Percentiles rank a stretch among this genome's conserved stretches.
These are phyloP conservation scores for Gloeostereum incarnatum DNA, from an alignment of 768 basidiomycete species.

Conservation along the genomic window DNA sequence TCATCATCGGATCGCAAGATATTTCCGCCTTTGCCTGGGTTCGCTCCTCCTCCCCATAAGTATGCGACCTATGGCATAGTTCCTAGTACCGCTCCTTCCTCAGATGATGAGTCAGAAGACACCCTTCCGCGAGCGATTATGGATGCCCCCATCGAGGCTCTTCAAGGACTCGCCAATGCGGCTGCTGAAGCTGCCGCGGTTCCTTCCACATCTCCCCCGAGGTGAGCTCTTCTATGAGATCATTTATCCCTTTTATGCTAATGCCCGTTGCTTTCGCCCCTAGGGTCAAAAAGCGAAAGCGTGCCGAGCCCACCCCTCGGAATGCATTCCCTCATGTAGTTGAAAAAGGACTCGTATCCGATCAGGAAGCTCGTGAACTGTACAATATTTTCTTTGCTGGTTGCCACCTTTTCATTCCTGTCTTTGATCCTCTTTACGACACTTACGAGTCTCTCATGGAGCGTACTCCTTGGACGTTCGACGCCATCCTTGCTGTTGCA, in stretches of 20 bases:
- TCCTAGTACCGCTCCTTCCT: slow-evolving; percentile 73
- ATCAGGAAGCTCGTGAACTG: slow-evolving; percentile 80
- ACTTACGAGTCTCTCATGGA: slow-evolving; percentile 88
- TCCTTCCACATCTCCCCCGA: slow-evolving; percentile 53
- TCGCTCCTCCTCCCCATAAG: slow-evolving; percentile 86
- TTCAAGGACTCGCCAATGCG: slow-evolving; percentile 91
- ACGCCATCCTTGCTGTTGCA: slow-evolving; percentile 87
- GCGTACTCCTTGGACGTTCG: slow-evolving; percentile 93
- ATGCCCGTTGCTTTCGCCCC: slow-evolving; percentile 5
- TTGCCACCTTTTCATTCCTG: slow-evolving; percentile 92
- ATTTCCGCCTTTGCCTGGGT: slow-evolving; percentile 87
- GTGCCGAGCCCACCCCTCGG: slow-evolving; percentile 72
- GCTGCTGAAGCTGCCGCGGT: slow-evolving; percentile 89
- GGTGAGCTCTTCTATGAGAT: slow-evolving; percentile 26
- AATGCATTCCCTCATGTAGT: slow-evolving; percentile 87
- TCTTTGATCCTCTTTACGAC: slow-evolving; percentile 91
- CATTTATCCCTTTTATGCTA: slow-evolving; percentile 3
- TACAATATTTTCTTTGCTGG: slow-evolving; percentile 96
- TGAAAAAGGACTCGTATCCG: slow-evolving; percentile 84
- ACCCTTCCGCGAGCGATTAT: slow-evolving; percentile 75
- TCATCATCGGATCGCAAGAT: slow-evolving; percentile 19
- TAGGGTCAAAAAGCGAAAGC: slow-evolving; percentile 79
- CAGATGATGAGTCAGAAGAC: slow-evolving; percentile 89
- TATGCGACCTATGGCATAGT: slow-evolving; percentile 89
- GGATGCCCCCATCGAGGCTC: slow-evolving; percentile 89